These are phyloP conservation scores for Fusarium concolor DNA, from an alignment of 2,329 filamentous ascomycete species.

Conservation along the genomic window DNA sequence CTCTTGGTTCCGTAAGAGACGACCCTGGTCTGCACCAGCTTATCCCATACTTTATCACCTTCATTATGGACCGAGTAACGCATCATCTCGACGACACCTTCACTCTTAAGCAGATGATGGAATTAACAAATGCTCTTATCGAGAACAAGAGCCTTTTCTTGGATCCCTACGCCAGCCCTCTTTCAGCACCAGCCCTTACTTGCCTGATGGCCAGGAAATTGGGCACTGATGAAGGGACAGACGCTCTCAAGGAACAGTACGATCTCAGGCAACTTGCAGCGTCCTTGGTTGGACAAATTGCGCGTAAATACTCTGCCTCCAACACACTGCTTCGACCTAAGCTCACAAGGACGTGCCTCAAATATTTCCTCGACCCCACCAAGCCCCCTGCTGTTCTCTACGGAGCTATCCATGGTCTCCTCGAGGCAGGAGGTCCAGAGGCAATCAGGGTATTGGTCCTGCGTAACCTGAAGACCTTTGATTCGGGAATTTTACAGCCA, in stretches of 20 bases:
- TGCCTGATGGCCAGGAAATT: conserved; percentile 85
- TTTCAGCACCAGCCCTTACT: conserved; percentile 90
- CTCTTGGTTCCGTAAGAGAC: conserved; percentile 83
- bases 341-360: conserved; percentile 91
- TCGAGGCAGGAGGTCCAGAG: conserved; percentile 77
- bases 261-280: conserved; percentile 86
- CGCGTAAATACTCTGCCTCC: conserved; percentile 81
- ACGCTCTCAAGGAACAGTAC: conserved; percentile 74
- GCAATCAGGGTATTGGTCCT: conserved; percentile 68
- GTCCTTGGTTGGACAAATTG: conserved; percentile 82
- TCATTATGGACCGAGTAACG: conserved; percentile 94
- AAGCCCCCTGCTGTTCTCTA: conserved; percentile 88
- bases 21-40: conserved; percentile 96
- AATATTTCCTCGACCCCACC: conserved; percentile 88
- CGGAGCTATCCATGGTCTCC: conserved; percentile 84
- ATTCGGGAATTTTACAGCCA: conserved; percentile 64
- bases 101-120: conserved; percentile 90
- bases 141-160: conserved; percentile 83
- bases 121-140: conserved; percentile 85
- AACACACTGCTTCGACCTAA: conserved; percentile 88
- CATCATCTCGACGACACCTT: conserved; percentile 93
- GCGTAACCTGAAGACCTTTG: conserved; percentile 66
- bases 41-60: conserved; percentile 95
- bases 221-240: conserved; percentile 67
- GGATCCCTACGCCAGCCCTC: conserved; percentile 69